Conservation (phyloP, 176 grass and related monocot species). For the Elymus sibiricus region DNA sequence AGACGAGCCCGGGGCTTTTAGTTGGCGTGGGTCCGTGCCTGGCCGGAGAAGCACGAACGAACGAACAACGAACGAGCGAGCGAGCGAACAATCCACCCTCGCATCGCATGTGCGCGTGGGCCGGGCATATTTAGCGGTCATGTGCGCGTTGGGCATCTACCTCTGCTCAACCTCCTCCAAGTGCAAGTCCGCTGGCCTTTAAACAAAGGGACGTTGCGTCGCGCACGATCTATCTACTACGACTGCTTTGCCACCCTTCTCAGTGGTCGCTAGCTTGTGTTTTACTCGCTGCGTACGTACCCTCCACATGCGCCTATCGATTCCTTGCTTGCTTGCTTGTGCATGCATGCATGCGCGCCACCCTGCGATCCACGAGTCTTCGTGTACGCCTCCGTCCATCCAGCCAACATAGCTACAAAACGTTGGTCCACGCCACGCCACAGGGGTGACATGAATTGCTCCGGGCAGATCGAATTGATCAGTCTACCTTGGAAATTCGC, state of each 20-base stretch:
- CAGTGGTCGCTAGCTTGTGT: conserved; percentile 8
- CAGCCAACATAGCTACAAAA: background rate
- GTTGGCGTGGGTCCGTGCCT: background rate
- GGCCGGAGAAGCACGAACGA: background rate
- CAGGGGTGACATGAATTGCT: too few relatives aligned
- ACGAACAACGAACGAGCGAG: background rate
- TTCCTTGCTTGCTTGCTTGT: conserved; percentile 27
- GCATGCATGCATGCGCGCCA: background rate
- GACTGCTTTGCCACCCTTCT: conserved; percentile 1
- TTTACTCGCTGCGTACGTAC: background rate
- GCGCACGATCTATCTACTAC: background rate
- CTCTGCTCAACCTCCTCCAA: background rate
- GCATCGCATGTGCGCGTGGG: background rate
- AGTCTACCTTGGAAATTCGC: too few relatives aligned
- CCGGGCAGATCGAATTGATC: too few relatives aligned
- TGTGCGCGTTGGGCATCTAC: background rate
- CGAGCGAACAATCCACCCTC: background rate
- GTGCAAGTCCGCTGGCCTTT: background rate
- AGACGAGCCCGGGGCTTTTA: background rate
- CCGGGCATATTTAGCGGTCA: background rate
- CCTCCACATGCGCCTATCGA: conserved; percentile 27
- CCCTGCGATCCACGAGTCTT: background rate
- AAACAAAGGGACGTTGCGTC: conserved; percentile 4
- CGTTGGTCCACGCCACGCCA: too few relatives aligned
- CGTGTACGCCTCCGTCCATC: background rate